phyloP scores from a whole-genome alignment of 805 yeast species.

The Starmerella floricola region DNA sequence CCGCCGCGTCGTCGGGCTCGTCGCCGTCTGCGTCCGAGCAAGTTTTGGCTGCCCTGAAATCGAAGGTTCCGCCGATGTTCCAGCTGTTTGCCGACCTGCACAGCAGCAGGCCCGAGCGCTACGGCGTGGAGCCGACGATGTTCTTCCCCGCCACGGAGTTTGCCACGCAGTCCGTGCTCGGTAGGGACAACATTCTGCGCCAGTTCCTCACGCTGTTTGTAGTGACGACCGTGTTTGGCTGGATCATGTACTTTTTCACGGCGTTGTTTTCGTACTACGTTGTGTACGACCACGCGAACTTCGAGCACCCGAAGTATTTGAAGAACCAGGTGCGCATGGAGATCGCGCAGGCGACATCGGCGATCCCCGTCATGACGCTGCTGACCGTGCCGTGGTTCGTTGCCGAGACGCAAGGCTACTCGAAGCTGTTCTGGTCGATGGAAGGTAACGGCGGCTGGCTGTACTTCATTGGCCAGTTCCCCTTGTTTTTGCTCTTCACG shows the following conservation, averaged over 20 bases:
- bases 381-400: constrained; percentile 86
- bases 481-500: constrained; percentile 77
- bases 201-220: constrained; percentile 55
- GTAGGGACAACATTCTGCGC: constrained; percentile 62
- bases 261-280: constrained; percentile 68
- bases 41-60: constrained; percentile 2
- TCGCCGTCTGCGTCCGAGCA: constrained; percentile 5
- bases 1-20: constrained; percentile 3
- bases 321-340: constrained; percentile 87
- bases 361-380: constrained; percentile 82
- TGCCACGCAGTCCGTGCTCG: constrained; percentile 54
- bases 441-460: constrained; percentile 54
- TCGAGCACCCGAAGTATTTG: constrained; percentile 91
- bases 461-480: constrained; percentile 54
- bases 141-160: constrained; percentile 45
- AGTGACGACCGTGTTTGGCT: constrained; percentile 71
- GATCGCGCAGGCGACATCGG: constrained; percentile 59
- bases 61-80: constrained; percentile 7
- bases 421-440: constrained; percentile 58
- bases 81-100: constrained; percentile 4
- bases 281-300: constrained; percentile 76
- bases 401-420: constrained; percentile 70
- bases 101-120: constrained; percentile 15
- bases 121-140: constrained; percentile 35
- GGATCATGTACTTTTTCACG: constrained; percentile 61